Evolutionary conservation across 345 rosid species (phyloP).

Genomic region (Camelina hispida): DNA sequence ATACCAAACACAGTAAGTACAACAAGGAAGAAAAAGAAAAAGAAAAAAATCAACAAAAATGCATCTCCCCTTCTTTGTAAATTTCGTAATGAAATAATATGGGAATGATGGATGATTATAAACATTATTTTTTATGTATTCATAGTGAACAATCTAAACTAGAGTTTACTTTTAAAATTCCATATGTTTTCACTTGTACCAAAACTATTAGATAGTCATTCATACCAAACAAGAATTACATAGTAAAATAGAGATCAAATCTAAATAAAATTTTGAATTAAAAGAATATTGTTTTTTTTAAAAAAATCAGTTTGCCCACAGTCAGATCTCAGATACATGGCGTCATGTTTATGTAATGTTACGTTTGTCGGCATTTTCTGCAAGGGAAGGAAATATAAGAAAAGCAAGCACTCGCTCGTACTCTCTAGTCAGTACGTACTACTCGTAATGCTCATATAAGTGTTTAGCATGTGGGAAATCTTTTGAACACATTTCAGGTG

Average conservation of each 20-base stretch:
- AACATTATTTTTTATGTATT: too few species aligned
- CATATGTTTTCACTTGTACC: too few species aligned
- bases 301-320: background rate
- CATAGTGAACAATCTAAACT: too few species aligned
- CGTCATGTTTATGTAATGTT: conserved; percentile 17
- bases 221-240: background rate
- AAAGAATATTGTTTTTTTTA: background rate
- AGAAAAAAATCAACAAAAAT: too few species aligned
- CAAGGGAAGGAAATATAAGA: background rate
- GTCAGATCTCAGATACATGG: conserved; percentile 13
- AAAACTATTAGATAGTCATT: background rate
- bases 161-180: too few species aligned
- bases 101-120: too few species aligned
- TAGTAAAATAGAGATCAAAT: background rate
- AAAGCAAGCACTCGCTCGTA: background rate
- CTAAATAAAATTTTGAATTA: background rate
- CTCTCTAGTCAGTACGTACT: too few species aligned
- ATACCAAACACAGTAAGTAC: too few species aligned
- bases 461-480: conserved; percentile 25
- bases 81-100: too few species aligned
- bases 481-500: conserved; percentile 1
- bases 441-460: too few species aligned
- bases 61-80: too few species aligned
- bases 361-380: conserved; percentile 35
- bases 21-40: too few species aligned